Conservation (phyloP, 73 alveolate genomes). For the Paramecium sonneborni region DNA sequence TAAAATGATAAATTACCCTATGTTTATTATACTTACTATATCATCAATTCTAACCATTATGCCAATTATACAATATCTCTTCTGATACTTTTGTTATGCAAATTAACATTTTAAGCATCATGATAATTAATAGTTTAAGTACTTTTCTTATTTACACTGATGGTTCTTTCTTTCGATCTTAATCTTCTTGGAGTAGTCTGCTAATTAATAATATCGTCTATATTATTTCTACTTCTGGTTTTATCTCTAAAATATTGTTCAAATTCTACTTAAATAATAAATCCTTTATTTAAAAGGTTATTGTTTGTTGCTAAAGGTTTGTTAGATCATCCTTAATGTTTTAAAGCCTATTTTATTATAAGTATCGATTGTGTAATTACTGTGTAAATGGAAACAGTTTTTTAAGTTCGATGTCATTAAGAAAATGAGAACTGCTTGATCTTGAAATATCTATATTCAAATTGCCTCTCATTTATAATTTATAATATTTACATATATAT, state of each 20-base stretch:
- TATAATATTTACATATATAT: background rate
- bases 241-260: background rate
- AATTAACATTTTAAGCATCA: constrained; percentile 9
- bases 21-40: background rate
- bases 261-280: background rate
- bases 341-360: background rate
- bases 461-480: background rate
- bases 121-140: background rate
- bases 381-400: constrained; percentile 3
- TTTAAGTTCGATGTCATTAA: background rate
- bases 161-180: constrained; percentile 5
- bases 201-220: background rate
- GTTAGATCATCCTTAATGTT: background rate
- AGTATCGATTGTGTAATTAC: background rate
- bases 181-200: background rate
- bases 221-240: background rate
- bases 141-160: background rate
- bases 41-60: constrained; percentile 19
- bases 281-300: background rate
- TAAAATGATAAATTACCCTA: background rate
- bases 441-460: background rate
- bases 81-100: background rate
- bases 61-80: constrained; percentile 15
- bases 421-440: background rate
- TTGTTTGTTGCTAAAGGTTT: background rate